Conservation (phyloP, 805 yeast genomes). For the Candida nitratophila region DNA sequence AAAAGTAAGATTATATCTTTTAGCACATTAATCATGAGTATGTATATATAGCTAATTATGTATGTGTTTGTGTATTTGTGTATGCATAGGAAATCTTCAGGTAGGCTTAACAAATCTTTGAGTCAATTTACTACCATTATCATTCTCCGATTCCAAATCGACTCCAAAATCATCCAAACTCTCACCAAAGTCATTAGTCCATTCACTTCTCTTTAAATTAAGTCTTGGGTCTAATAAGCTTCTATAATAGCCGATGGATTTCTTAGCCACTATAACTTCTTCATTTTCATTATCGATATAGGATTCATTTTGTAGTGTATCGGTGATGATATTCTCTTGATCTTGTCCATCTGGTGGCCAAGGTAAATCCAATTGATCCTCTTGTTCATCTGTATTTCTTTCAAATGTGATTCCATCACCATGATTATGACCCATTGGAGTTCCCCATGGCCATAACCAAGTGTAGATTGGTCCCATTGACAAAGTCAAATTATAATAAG, state of each 20-base stretch:
- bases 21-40: no score
- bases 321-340: conserved; percentile 25
- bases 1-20: no score
- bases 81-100: no score
- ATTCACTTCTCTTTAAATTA: conserved; percentile 36
- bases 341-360: conserved; percentile 92
- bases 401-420: conserved; percentile 54
- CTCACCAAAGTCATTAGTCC: conserved; percentile 84
- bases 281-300: conserved; percentile 7
- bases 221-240: conserved; percentile 24
- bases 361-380: conserved; percentile 61
- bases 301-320: conserved; percentile 4
- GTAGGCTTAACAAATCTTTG: no score
- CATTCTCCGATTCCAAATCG: conserved; percentile 54
- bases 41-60: conserved; percentile 4
- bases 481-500: conserved; percentile 42
- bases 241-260: neutral
- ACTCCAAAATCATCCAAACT: conserved; percentile 81
- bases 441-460: conserved; percentile 72
- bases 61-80: no score
- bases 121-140: conserved; percentile 14
- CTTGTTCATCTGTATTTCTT: conserved; percentile 44
- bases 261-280: conserved; percentile 3
- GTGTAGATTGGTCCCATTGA: conserved; percentile 55
- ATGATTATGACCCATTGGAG: conserved; percentile 48